A percentile compares a stretch with the other conserved stretches of the same genome.
These are phyloP conservation scores for Tricholoma terreum DNA, from an alignment of 768 basidiomycete species.

Conservation along the genomic window DNA sequence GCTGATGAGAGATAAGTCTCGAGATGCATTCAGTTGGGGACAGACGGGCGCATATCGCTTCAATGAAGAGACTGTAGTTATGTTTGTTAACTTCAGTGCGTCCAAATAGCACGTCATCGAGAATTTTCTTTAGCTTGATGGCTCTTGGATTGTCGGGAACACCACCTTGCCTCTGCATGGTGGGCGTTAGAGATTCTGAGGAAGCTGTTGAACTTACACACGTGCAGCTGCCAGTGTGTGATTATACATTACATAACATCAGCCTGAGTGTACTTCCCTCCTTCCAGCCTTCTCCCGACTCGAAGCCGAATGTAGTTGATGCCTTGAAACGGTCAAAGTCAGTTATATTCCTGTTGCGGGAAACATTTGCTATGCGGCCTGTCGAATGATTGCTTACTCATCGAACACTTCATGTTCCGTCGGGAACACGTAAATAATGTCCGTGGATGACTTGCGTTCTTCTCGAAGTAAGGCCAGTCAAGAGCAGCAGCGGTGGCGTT, in stretches of 20 bases:
- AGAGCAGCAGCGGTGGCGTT: no score
- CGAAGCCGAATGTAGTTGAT: background rate
- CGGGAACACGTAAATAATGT: no score
- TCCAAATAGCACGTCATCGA: conserved; percentile 32
- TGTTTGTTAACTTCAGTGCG: conserved; percentile 20
- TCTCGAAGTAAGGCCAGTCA: no score
- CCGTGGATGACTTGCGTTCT: no score
- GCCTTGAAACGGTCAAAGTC: no score
- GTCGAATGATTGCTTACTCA: no score
- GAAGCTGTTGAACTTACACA: conserved; percentile 27
- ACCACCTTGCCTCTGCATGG: background rate
- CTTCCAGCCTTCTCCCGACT: background rate
- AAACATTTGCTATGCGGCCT: no score
- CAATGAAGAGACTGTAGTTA: conserved; percentile 37
- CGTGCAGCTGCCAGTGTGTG: background rate
- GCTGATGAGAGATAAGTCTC: conserved; percentile 31
- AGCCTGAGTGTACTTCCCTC: background rate
- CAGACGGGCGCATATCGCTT: conserved; percentile 40
- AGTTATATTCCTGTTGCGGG: no score
- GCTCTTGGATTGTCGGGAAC: conserved; percentile 15
- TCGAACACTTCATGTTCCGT: no score
- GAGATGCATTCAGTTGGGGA: conserved; percentile 37
- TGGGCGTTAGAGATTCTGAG: conserved; percentile 14
- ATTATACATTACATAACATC: background rate
- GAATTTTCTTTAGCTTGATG: conserved; percentile 29